phyloP scores from a whole-genome alignment of 2,329 filamentous ascomycete genomes.

The Aspergillus texensis region DNA sequence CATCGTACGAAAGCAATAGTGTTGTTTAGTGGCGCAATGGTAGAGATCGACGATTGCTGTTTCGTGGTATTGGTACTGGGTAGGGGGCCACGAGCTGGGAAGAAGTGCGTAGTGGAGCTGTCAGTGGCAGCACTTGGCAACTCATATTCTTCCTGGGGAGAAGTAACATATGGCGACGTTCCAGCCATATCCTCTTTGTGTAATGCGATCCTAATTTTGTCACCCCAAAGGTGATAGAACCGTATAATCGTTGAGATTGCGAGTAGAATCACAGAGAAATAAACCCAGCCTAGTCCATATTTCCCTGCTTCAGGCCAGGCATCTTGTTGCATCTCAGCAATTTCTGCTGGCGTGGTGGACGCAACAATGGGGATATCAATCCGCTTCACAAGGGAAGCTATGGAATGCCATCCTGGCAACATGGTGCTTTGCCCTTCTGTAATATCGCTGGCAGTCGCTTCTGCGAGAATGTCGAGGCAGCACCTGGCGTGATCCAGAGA shows the following conservation, averaged over 20 bases:
- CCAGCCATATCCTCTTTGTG: conserved; percentile 80
- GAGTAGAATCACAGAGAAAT: conserved; percentile 77
- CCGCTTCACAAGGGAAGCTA: conserved; percentile 46
- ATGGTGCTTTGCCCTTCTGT: conserved; percentile 5
- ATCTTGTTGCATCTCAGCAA: conserved; percentile 64
- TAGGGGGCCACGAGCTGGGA: conserved; percentile 65
- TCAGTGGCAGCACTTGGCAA: conserved; percentile 61
- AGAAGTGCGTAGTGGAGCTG: conserved; percentile 72
- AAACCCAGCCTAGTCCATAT: conserved; percentile 85
- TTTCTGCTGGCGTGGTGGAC: conserved; percentile 57
- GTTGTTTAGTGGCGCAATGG: conserved; percentile 74
- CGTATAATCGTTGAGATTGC: conserved; percentile 68
- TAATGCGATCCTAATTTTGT: conserved; percentile 86
- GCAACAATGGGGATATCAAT: conserved; percentile 60
- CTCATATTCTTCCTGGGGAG: conserved; percentile 63
- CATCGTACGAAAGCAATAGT: conserved; percentile 80
- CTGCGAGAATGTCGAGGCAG: neutral
- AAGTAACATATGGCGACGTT: conserved; percentile 55
- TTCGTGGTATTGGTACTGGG: conserved; percentile 57
- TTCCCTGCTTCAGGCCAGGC: conserved; percentile 82
- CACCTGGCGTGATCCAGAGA: neutral
- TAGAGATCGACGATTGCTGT: conserved; percentile 71
- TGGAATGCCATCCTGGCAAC: conserved; percentile 21
- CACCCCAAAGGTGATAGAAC: conserved; percentile 87
- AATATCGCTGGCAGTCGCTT: neutral